Evolutionary conservation across 2,329 filamentous ascomycete species (phyloP), one percentile per base, ranked within the genome.

Genomic region (Scleromitrula shiraiana): DNA sequence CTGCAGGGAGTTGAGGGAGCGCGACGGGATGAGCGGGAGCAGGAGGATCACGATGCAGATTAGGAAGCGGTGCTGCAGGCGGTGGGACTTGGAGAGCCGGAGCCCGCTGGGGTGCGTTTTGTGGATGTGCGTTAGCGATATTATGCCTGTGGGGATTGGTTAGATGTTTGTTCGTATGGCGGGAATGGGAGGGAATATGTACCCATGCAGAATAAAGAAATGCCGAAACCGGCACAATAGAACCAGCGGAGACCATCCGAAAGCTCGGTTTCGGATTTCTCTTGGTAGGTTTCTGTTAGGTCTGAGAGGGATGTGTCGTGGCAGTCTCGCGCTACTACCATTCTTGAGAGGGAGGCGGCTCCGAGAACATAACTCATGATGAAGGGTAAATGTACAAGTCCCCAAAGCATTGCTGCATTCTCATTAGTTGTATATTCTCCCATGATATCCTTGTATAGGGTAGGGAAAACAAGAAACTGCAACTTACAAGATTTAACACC

Each of bases 291-390:
- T 23, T 74, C 70, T 6, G 72, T 74, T 0, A 83, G 65, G 26
- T 69, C 65, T 7, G 76, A 66, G 1, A 69, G 51, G 29, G 76
- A 65, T 1, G 76, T 64, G 50, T 74, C 64, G 2, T 65, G 55
- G 29, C 68, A 71, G 61, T 84, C 80, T 44, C 75, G 71, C 8
- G 76, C 73, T 0, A 82, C 66, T 26, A 83, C 79, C 0, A 83
- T 69, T 50, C 74, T 71, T 5, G 75, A 75, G 20, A 83, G 67
- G 3, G 75, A 74, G 3, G 77, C 73, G 22, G 75, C 74, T n/a
- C 71, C 72, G 27, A 83, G 70, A 14, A 80, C 73, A 62, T 78
- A 83, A 39, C 70, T 68, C 72, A 83, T 79, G 50, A 83, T 74
- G 63, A 83, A 82, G 1, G 77, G 73, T 20, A 83, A 65, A 60